Evolutionary conservation across 495 filamentous ascomycete genomes (phyloP).

Genomic region (Neurospora sp.): DNA sequence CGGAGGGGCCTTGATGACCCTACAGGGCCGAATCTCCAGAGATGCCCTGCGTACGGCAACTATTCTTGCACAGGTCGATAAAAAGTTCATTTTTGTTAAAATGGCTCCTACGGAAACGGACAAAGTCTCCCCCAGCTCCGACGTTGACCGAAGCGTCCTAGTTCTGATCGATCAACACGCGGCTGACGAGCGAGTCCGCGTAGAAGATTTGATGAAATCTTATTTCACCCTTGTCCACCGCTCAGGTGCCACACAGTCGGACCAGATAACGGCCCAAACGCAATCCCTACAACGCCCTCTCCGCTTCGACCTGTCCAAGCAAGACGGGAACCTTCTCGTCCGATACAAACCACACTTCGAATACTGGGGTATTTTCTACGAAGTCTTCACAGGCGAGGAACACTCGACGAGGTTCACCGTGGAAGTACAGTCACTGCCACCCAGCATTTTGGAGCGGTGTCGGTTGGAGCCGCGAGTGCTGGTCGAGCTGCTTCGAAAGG

Average conservation of each 20-base stretch:
- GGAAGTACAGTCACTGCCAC: slow-evolving; percentile 50
- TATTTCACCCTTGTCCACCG: slow-evolving; percentile 21
- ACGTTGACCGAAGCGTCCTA: slow-evolving; percentile 27
- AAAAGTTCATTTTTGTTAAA: slow-evolving; percentile 76
- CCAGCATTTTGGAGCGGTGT: slow-evolving; percentile 65
- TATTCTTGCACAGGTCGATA: slow-evolving; percentile 76
- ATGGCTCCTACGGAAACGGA: slow-evolving; percentile 20
- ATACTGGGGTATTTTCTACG: slow-evolving; percentile 65
- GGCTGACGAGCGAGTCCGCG: slow-evolving; percentile 76
- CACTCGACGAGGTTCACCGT: slow-evolving; percentile 20
- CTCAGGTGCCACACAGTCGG: not conserved
- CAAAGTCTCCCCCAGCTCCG: not conserved
- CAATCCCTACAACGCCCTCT: slow-evolving; percentile 41
- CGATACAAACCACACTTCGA: slow-evolving; percentile 46
- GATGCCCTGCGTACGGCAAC: slow-evolving; percentile 48
- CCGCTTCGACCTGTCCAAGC: slow-evolving; percentile 47
- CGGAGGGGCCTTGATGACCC: slow-evolving; percentile 4
- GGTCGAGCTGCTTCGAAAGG: slow-evolving; percentile 60
- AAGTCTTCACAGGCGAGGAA: slow-evolving; percentile 5
- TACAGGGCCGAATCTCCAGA: slow-evolving; percentile 55
- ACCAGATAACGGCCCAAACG: slow-evolving; percentile 6
- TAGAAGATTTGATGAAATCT: slow-evolving; percentile 53
- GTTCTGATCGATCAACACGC: slow-evolving; percentile 91
- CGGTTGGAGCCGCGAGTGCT: slow-evolving; percentile 58
- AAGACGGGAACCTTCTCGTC: slow-evolving; percentile 48